Conservation (phyloP, 441 rosid genomes). For the Brassica hybrid region DNA sequence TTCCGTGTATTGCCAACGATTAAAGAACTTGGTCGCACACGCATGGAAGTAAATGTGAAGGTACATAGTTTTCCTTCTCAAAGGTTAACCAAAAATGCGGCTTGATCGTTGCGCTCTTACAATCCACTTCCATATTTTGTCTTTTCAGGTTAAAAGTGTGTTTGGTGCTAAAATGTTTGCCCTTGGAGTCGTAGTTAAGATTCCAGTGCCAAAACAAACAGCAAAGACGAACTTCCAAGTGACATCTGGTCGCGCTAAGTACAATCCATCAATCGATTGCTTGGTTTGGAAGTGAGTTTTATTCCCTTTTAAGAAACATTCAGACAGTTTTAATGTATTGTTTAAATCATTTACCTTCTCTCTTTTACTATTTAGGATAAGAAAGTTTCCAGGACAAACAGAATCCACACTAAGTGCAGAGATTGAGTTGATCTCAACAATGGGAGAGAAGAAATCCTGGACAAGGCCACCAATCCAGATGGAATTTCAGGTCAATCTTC, state of each 20-base stretch:
- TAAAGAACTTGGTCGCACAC: constrained; percentile 97
- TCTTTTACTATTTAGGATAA: constrained; percentile 62
- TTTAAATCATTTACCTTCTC: not conserved
- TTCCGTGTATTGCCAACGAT: constrained; percentile 95
- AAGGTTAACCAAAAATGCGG: not conserved
- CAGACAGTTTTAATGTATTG: too few relatives aligned
- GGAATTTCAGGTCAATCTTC: constrained; percentile 89
- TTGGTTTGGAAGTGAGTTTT: constrained; percentile 84
- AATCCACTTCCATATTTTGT: constrained; percentile 23
- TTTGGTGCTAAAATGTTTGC: constrained; percentile 99
- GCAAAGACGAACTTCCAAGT: constrained; percentile 98
- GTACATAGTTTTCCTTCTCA: constrained; percentile 42
- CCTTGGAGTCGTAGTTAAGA: constrained; percentile 93
- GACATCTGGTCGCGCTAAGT: constrained; percentile 94
- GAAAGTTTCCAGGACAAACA: constrained; percentile 98
- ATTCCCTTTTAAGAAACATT: not conserved
- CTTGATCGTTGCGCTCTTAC: constrained; percentile 17
- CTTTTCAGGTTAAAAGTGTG: constrained; percentile 92
- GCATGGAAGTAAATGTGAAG: constrained; percentile 96
- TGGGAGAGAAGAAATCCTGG: constrained; percentile 94
- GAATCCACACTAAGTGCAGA: constrained; percentile 99
- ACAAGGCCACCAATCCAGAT: constrained; percentile 99
- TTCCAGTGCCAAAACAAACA: constrained; percentile 99
- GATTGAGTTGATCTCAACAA: constrained; percentile 94
- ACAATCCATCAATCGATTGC: constrained; percentile 95